phyloP scores from a whole-genome alignment of 1,284 basidiomycete species.

The Malassezia yamatoensis region DNA sequence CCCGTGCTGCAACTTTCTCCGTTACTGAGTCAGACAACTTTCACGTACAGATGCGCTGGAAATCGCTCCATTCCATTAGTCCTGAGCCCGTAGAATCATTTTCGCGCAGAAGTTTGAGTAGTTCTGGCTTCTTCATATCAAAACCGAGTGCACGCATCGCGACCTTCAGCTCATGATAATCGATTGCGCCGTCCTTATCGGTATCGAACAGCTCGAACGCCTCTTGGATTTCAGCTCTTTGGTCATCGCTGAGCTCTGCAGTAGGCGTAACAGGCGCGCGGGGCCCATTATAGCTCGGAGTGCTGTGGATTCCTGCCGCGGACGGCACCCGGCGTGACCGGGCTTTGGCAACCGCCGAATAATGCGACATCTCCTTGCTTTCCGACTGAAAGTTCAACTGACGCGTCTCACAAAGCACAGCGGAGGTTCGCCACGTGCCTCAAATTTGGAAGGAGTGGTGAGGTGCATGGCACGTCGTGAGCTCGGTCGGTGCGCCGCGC shows the following conservation, averaged over 20 bases:
- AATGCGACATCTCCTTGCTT: neutral
- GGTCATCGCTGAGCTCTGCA: constrained; percentile 67
- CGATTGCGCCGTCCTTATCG: constrained; percentile 78
- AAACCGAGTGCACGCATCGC: constrained; percentile 96
- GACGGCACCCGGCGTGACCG: constrained; percentile 14
- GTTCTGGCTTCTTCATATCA: constrained; percentile 95
- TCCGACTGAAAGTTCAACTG: neutral
- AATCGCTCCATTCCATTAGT: constrained; percentile 89
- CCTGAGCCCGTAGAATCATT: constrained; percentile 79
- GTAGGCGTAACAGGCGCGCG: neutral
- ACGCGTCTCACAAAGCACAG: neutral
- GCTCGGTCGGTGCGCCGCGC: neutral
- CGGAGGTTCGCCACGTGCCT: neutral
- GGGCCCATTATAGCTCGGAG: neutral
- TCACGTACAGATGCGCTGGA: constrained; percentile 85
- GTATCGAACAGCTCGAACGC: constrained; percentile 98
- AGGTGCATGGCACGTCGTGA: constrained; percentile 6
- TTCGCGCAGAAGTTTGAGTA: constrained; percentile 84
- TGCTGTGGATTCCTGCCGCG: neutral
- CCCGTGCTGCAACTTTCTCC: constrained; percentile 78
- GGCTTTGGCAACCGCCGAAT: constrained; percentile 1
- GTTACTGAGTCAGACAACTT: constrained; percentile 59
- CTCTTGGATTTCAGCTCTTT: constrained; percentile 94
- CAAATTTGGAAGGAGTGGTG: neutral
- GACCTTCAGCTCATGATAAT: constrained; percentile 94